Conservation (phyloP, 1,284 basidiomycete species). For the Trichosporon sp. region DNA sequence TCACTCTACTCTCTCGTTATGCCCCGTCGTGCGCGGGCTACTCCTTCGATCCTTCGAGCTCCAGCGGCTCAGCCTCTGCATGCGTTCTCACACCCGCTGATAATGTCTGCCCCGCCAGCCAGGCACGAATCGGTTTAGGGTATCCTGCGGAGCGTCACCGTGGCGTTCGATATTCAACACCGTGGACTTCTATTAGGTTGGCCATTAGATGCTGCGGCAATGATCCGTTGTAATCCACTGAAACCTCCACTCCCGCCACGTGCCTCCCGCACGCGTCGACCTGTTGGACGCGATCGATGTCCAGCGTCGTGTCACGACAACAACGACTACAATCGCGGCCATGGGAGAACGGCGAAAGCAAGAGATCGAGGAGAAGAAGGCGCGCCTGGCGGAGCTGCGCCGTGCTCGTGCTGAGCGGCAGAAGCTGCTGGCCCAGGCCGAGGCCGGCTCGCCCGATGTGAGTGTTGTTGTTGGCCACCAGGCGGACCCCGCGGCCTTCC, state of each 20-base stretch:
- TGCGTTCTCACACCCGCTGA: not conserved
- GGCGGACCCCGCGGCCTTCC: not conserved
- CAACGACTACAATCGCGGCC: slow-evolving; percentile 7
- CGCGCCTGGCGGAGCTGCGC: slow-evolving; percentile 69
- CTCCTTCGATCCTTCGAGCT: too few relatives aligned
- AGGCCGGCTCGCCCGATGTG: not conserved
- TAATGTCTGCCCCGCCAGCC: not conserved
- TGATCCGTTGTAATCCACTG: not conserved
- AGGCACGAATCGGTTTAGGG: not conserved
- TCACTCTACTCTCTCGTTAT: not conserved
- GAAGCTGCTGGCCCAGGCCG: slow-evolving; percentile 31
- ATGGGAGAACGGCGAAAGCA: slow-evolving; percentile 56
- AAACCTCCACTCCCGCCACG: not conserved
- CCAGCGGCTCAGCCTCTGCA: not conserved
- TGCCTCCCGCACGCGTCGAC: not conserved
- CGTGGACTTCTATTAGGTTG: not conserved
- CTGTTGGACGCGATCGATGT: not conserved
- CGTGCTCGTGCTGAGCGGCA: slow-evolving; percentile 45
- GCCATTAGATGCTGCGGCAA: not conserved
- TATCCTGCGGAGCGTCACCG: not conserved
- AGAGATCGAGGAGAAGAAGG: slow-evolving; percentile 88
- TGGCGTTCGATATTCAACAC: not conserved
- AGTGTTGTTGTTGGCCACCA: not conserved
- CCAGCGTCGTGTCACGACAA: slow-evolving; percentile 8
- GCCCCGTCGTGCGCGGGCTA: too few relatives aligned